Evolutionary conservation across 2,329 filamentous ascomycete species (phyloP).

Genomic region (Venturia oleaginea): DNA sequence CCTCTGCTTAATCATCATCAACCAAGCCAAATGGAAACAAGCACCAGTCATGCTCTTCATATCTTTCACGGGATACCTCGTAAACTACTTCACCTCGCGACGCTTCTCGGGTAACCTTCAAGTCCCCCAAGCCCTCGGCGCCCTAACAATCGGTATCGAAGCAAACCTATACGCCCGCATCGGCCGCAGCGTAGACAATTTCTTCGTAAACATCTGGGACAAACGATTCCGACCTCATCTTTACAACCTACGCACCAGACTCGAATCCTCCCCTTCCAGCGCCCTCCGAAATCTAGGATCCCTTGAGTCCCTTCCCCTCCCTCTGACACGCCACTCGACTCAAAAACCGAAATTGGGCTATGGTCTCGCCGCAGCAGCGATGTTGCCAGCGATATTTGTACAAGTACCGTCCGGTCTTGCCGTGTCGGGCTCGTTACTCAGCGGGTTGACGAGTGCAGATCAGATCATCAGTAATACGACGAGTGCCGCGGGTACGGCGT

Average conservation of each 20-base stretch:
- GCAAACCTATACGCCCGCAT: slow-evolving; percentile 70
- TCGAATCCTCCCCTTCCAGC: slow-evolving; percentile 21
- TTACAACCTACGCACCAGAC: slow-evolving; percentile 17
- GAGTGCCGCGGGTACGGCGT: slow-evolving; percentile 26
- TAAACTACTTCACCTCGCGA: slow-evolving; percentile 62
- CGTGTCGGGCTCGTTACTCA: slow-evolving; percentile 47
- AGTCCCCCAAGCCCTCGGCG: slow-evolving; percentile 68
- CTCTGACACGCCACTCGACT: slow-evolving; percentile 15
- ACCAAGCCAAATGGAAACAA: slow-evolving; percentile 73
- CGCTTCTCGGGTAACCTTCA: slow-evolving; percentile 63
- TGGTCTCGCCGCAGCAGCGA: slow-evolving; percentile 72
- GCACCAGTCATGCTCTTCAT: slow-evolving; percentile 68
- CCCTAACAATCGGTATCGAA: slow-evolving; percentile 64
- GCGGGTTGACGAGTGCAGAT: slow-evolving; percentile 48
- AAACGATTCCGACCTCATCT: slow-evolving; percentile 35
- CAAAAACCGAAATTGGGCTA: slow-evolving; percentile 41
- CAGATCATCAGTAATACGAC: slow-evolving; percentile 42
- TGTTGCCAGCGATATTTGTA: slow-evolving; percentile 78
- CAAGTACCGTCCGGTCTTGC: slow-evolving; percentile 53
- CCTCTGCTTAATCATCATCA: slow-evolving; percentile 65
- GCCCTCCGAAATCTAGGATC: slow-evolving; percentile 17
- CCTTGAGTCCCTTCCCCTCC: slow-evolving; percentile 17
- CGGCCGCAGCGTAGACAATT: slow-evolving; percentile 50
- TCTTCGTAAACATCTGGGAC: slow-evolving; percentile 46
- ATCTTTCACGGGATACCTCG: slow-evolving; percentile 62